Conservation (phyloP, 164 flowering plant genomes). For the Cinnamomum chago region DNA sequence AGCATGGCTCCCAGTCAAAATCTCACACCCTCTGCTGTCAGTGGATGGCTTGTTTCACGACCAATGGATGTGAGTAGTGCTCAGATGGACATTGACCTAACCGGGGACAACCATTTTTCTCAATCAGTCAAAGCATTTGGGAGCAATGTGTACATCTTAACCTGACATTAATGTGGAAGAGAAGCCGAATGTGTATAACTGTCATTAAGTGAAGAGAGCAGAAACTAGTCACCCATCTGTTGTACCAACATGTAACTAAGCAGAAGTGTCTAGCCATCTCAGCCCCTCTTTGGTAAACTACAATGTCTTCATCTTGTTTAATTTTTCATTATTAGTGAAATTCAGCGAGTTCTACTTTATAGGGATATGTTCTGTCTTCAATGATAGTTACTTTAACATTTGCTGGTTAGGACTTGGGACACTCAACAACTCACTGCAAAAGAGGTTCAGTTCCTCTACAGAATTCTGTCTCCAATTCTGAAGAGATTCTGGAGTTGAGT, state of each 20-base stretch:
- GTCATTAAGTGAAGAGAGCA: neutral
- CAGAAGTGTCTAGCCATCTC: neutral
- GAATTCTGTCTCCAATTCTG: no score
- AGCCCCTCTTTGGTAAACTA: neutral
- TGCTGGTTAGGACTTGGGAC: no score
- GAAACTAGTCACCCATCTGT: neutral
- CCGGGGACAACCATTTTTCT: constrained; percentile 42
- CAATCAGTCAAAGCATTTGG: constrained; percentile 15
- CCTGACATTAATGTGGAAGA: no score
- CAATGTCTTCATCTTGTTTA: neutral
- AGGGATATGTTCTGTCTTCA: neutral
- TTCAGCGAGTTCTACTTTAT: no score
- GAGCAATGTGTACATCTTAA: constrained; percentile 28
- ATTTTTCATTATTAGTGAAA: neutral
- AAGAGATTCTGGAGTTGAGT: no score
- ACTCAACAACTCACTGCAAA: no score
- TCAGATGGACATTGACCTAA: constrained; percentile 66
- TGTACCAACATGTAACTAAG: constrained; percentile 24
- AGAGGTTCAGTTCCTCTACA: no score
- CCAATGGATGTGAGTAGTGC: constrained; percentile 40
- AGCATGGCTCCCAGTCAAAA: constrained; percentile 28
- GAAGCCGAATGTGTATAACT: no score
- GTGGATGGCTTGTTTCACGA: constrained; percentile 55
- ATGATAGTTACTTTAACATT: no score
- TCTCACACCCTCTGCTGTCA: constrained; percentile 26